A percentile compares a stretch with the other conserved stretches of the same genome.
These are phyloP conservation scores for Margaritispora aquatica DNA, from an alignment of 495 filamentous ascomycete genomes.

Conservation along the genomic window DNA sequence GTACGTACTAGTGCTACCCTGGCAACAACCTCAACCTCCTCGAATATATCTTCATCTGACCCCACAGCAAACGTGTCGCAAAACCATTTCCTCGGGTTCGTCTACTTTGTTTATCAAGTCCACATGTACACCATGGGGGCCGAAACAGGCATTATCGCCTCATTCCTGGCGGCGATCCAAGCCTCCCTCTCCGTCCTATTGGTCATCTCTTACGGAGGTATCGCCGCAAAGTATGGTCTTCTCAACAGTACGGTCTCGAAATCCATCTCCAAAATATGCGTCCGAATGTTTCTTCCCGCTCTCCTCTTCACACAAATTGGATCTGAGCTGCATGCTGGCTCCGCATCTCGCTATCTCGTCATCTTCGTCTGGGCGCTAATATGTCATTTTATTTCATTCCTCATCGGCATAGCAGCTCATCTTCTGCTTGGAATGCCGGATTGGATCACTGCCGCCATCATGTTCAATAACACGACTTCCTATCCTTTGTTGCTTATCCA, in stretches of 20 bases:
- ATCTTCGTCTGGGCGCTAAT: conserved; percentile 51
- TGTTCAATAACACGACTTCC: conserved; percentile 74
- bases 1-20: not conserved
- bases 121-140: not conserved
- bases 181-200: conserved; percentile 64
- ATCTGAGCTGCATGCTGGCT: conserved; percentile 51
- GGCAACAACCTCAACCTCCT: not conserved
- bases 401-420: conserved; percentile 40
- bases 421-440: conserved; percentile 39
- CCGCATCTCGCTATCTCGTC: conserved; percentile 46
- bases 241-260: conserved; percentile 49
- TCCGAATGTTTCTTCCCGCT: conserved; percentile 64
- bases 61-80: no score
- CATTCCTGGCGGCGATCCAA: conserved; percentile 65
- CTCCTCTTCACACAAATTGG: conserved; percentile 67
- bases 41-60: not conserved
- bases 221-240: conserved; percentile 51
- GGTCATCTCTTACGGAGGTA: conserved; percentile 58
- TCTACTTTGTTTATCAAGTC: not conserved
- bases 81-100: not conserved
- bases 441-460: conserved; percentile 61
- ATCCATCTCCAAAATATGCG: conserved; percentile 59
- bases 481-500: conserved; percentile 64
- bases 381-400: conserved; percentile 50
- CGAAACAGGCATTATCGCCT: conserved; percentile 25